Conservation (phyloP, 148 eudicot species). For the Simmondsia chinensis region DNA sequence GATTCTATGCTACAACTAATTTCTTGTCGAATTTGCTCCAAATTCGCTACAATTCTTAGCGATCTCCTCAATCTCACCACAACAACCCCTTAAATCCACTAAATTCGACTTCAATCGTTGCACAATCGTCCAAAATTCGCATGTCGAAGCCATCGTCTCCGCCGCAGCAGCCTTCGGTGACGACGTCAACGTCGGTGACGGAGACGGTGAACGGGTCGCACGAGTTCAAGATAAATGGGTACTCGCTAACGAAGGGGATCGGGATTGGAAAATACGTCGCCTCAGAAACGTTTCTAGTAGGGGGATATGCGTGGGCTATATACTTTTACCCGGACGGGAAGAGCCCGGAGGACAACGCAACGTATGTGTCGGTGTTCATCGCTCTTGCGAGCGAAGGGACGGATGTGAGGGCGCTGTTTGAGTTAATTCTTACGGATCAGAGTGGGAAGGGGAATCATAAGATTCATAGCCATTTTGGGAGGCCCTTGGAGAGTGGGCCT, state of each 20-base stretch:
- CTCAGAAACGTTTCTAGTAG: conserved; percentile 13
- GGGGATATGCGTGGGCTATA: conserved; percentile 18
- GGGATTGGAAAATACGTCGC: conserved; percentile 16
- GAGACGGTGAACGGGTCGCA: conserved; percentile 14
- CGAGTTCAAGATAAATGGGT: conserved; percentile 14
- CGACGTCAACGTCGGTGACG: conserved; percentile 6
- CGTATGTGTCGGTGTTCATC: conserved; percentile 18
- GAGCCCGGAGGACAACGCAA: conserved; percentile 12
- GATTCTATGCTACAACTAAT: too few species aligned
- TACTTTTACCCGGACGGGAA: conserved; percentile 20
- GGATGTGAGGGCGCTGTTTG: conserved; percentile 21
- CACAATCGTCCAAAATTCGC: too few species aligned
- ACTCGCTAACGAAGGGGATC: conserved; percentile 15
- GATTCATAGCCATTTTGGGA: conserved; percentile 15
- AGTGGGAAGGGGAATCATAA: conserved; percentile 21
- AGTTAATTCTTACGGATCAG: conserved; percentile 15
- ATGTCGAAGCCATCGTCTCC: too few species aligned
- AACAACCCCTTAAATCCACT: too few species aligned
- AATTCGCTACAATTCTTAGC: too few species aligned
- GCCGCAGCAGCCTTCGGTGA: background rate
- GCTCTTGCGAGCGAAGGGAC: conserved; percentile 17
- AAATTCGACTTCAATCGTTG: too few species aligned
- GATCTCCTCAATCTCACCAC: too few species aligned
- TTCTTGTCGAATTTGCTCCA: too few species aligned
- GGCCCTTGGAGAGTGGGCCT: conserved; percentile 12